phyloP scores from a whole-genome alignment of 2,329 filamentous ascomycete species.

The Aspergillus pseudoviridinutans region DNA sequence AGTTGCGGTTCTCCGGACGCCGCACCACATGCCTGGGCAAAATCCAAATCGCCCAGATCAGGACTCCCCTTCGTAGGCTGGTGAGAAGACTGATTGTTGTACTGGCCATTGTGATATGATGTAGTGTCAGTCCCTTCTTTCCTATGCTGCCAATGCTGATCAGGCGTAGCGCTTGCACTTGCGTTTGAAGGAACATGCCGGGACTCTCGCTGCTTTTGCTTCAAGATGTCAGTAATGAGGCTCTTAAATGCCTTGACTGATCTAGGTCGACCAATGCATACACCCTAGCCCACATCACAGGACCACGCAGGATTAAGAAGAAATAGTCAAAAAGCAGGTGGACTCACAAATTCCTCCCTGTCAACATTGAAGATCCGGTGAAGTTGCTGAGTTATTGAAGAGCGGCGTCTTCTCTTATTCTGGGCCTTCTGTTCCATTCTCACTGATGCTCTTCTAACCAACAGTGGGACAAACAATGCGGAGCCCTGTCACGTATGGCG shows the following conservation, averaged over 20 bases:
- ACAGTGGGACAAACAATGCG: neutral
- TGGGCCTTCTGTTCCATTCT: slow-evolving; percentile 5
- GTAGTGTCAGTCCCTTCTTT: neutral
- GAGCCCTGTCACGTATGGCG: neutral
- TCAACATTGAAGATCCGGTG: slow-evolving; percentile 19
- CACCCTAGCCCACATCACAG: neutral
- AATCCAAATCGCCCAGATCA: neutral
- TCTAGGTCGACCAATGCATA: neutral
- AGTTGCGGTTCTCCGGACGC: slow-evolving; percentile 2
- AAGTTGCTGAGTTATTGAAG: slow-evolving; percentile 19
- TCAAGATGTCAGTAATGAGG: neutral
- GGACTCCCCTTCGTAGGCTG: neutral
- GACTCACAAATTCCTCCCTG: slow-evolving; percentile 14
- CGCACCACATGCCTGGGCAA: neutral
- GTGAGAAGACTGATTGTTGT: neutral
- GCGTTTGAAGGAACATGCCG: neutral
- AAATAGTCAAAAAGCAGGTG: neutral
- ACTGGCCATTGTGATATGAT: neutral
- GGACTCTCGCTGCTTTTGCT: slow-evolving; percentile 3
- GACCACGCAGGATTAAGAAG: neutral
- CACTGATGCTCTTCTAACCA: slow-evolving; percentile 4
- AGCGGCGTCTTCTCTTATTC: slow-evolving; percentile 12
- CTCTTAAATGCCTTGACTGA: neutral
- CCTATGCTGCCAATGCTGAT: neutral
- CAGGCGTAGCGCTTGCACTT: neutral